Base-by-base conservation (phyloP, 345 rosid genomes). In the Eucalyptus pauciflora region DNA sequence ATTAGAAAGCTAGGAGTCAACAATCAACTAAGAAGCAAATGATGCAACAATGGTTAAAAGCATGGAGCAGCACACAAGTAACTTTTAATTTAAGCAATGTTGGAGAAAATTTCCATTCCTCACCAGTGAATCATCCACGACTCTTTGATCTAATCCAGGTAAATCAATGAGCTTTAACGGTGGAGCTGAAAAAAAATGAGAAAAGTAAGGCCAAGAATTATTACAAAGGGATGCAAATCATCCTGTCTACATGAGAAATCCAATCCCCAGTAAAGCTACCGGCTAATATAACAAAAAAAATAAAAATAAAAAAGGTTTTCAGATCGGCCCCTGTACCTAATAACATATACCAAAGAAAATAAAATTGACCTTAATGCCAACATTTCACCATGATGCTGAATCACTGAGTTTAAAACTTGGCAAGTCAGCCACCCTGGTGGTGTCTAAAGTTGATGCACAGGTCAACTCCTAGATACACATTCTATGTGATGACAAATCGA, bases 131-230 rank as follows among this genome's bases (percentile, higher is more conserved):
- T 97, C 99, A 62, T 98, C 99, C 93, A 96, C 94, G 90, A 94
- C 94, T 89, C 98, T 91, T 91, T 98, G 98, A 91, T 97, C 99
- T 92, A 98, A 88, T 91, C 99, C 99, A 88, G 99, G 99, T 90
- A 98, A 94, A 93, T 98, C 99, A 86, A 95, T 92, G 89, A 98
- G 91, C 91, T 97, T 98, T 89, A 98, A 87, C 10, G 99, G 96
- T 27, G 99, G 99, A 87, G 99, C 99, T 98, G 98, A 54, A 54
- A 86, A 46, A 88, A 45, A 46, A 49, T 29, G 76, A 46, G 69
- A 46, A 22, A 33, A 54, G 50, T 52, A 89, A 79, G 7, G 48
- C 56, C 43, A 80, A 86, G 24, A 31, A 33, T 18, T 51, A 13
- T 52, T 41, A 56, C 33, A 50, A 33, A 50, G 20, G 25, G 52